Conservation (phyloP, 371 early-diverging fungal species). For the Syncephalastrum sp. region DNA sequence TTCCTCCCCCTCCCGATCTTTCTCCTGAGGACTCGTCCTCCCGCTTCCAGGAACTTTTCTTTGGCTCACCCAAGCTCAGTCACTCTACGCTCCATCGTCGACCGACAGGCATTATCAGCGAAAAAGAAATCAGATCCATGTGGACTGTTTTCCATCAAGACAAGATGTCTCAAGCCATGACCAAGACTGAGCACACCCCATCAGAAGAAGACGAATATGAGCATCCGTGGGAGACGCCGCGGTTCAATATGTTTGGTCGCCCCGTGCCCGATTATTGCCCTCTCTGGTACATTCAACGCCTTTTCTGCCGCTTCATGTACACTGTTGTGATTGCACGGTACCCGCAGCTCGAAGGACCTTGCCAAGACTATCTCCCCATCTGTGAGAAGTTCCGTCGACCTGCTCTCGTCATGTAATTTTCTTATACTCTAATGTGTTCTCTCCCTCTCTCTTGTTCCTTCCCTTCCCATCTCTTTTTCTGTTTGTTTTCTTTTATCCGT, state of each 20-base stretch:
- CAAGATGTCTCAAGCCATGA: no score
- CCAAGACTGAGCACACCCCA: no score
- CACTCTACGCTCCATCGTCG: no score
- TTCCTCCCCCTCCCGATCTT: conserved; percentile 8
- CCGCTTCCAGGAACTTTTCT: no score
- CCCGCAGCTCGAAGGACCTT: conserved; percentile 27
- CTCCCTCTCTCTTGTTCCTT: background rate
- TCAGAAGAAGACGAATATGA: background rate
- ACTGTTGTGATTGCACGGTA: conserved; percentile 28
- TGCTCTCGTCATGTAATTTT: background rate
- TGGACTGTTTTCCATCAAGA: no score
- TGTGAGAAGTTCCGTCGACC: conserved; percentile 28
- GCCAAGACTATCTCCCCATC: conserved; percentile 31
- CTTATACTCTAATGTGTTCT: background rate
- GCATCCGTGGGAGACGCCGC: background rate
- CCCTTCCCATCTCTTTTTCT: background rate
- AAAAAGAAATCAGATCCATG: no score
- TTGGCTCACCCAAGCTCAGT: no score
- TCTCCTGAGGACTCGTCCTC: no score
- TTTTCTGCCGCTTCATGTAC: conserved; percentile 36
- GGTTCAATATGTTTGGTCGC: conserved; percentile 1
- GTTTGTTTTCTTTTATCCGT: background rate
- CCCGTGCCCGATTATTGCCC: conserved; percentile 23
- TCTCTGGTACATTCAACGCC: conserved; percentile 27
- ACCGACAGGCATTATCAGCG: no score